Base-by-base conservation (phyloP, 108 stramenopile species). In the Heterococcus sp. region DNA sequence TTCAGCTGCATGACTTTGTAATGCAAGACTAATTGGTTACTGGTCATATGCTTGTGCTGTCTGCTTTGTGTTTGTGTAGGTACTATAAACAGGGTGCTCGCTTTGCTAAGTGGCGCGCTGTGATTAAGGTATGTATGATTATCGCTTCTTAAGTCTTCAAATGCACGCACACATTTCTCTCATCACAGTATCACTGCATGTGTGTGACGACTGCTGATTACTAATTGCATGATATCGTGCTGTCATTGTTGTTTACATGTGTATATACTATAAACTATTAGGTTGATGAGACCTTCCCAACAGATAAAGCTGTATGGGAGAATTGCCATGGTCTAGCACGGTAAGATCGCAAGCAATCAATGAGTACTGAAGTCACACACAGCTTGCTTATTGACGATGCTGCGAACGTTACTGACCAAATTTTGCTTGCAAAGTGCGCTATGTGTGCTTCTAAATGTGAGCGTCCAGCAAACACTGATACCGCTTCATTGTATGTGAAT, bases 81-180 rank as follows among this genome's bases (percentile, higher is more conserved):
- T 93, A 93, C 87, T 91, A 94, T 75, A 88, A 89, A 30, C 89
- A 88, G 38, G 95, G 95, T 63, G 92, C 92, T 39, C 88, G 92
- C 14, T 95, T 95, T 82, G 93, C 94, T 66, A 95, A 95, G 86
- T 95, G 95, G 95, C 88, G 90, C 76, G 90, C 88, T 34, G 89
- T 90, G 72, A 71, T 91, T 33, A 85, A 90, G 74, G 90, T 91
- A 79, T 82, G 35, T 78, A 71, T 65, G 92, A 92, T 69, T 86
- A 90, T 66, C 76, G 84, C 32, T 94, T 94, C 28, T 86, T 93
- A 29, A 86, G 89, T 71, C 86, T 94, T 32, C 90, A 93, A 68
- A 94, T 95, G 86, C 67, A 65, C 68, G 90, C 89, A 69, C 29
- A 86, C 72, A 81, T 90, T 58, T 28, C n/a, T 35, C 27, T 2